Evolutionary conservation across 2,329 filamentous ascomycete genomes (phyloP).

Genomic region (Botrytis hyacinthi): DNA sequence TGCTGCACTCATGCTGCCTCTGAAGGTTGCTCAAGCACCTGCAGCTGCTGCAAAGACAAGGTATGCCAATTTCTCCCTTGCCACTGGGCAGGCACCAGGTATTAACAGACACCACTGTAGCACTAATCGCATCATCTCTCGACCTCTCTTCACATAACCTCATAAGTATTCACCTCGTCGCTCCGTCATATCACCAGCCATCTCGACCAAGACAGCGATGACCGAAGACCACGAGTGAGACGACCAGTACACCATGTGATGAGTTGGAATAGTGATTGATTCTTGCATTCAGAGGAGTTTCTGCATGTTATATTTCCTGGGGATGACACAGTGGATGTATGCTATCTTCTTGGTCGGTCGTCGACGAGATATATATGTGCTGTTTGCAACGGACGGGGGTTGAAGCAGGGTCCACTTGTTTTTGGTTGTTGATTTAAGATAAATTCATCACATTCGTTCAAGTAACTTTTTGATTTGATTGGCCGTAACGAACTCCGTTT

Average conservation of each 20-base stretch:
- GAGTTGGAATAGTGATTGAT: neutral
- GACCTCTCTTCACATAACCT: neutral
- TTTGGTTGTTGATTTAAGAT: neutral
- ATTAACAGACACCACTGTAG: neutral
- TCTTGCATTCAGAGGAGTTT: neutral
- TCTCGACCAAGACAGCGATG: constrained; percentile 10
- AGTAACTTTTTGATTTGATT: neutral
- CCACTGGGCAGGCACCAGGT: neutral
- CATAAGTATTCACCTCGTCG: neutral
- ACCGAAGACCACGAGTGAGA: neutral
- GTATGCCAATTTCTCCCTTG: neutral
- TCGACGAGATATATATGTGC: neutral
- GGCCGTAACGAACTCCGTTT: neutral
- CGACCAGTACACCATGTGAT: neutral
- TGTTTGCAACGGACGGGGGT: neutral
- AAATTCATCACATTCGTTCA: neutral
- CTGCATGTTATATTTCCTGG: neutral
- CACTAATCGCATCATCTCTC: neutral
- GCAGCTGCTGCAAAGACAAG: constrained; percentile 14
- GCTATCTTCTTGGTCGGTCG: neutral
- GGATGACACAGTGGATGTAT: neutral
- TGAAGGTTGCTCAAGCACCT: constrained; percentile 7
- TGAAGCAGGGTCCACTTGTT: neutral
- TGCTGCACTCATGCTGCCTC: constrained; percentile 10
- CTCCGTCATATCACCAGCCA: neutral